Evolutionary conservation across 2,329 filamentous ascomycete genomes (phyloP).

Genomic region (Pseudocercospora fuligena): DNA sequence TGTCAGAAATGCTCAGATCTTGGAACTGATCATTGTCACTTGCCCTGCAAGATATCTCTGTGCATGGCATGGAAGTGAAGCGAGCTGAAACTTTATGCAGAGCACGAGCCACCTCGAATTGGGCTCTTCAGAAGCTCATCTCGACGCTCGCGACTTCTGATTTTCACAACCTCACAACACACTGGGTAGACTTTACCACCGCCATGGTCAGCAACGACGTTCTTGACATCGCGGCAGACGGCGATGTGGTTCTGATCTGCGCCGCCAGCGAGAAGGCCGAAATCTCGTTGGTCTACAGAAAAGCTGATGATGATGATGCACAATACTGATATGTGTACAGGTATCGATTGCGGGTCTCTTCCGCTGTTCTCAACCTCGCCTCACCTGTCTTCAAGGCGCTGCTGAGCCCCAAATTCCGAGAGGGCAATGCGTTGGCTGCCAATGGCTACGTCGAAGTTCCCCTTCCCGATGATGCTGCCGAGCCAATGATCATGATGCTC

Average conservation of each 20-base stretch:
- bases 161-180: neutral
- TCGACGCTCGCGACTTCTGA: neutral
- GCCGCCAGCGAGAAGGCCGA: neutral
- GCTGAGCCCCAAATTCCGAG: slow-evolving; percentile 16
- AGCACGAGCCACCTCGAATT: neutral
- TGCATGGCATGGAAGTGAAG: too few species aligned
- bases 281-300: neutral
- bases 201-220: neutral
- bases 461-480: slow-evolving; percentile 16
- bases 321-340: neutral
- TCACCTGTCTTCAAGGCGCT: slow-evolving; percentile 26
- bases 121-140: neutral
- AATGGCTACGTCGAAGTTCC: slow-evolving; percentile 6
- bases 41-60: too few species aligned
- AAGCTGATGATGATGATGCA: neutral
- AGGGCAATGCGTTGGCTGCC: slow-evolving; percentile 5
- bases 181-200: neutral
- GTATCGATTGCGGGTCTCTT: slow-evolving; percentile 6
- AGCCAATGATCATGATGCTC: slow-evolving; percentile 15
- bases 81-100: neutral
- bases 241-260: slow-evolving; percentile 17
- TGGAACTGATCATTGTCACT: too few species aligned
- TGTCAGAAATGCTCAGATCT: too few species aligned
- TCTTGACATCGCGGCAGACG: slow-evolving; percentile 46
- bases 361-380: slow-evolving; percentile 13